Conservation (phyloP, 1,284 basidiomycete genomes). For the Thecaphora thlaspeos region DNA sequence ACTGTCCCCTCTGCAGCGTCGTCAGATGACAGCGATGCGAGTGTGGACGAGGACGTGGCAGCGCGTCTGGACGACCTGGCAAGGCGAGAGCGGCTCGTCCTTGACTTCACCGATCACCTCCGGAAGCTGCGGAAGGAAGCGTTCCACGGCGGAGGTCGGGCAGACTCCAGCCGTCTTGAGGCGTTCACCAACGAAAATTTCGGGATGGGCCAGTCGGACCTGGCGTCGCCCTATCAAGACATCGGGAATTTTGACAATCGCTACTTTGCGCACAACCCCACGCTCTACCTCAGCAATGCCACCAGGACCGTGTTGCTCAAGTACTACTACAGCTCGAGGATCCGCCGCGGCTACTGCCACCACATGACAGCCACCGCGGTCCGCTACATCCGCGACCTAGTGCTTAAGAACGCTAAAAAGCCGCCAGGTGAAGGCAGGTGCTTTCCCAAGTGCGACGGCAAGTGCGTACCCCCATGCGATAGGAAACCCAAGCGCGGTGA, state of each 20-base stretch:
- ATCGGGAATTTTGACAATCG: slow-evolving; percentile 85
- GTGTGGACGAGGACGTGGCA: slow-evolving; percentile 11
- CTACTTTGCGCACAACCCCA: slow-evolving; percentile 84
- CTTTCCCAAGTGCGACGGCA: too few species aligned
- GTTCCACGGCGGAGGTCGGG: too few species aligned
- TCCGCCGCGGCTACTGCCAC: slow-evolving; percentile 76
- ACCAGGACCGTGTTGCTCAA: slow-evolving; percentile 81
- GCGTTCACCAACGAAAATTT: too few species aligned
- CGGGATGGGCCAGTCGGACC: slow-evolving; percentile 11
- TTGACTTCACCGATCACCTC: slow-evolving; percentile 67
- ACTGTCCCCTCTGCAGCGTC: too few species aligned
- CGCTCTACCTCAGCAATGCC: slow-evolving; percentile 75
- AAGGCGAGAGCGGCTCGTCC: slow-evolving; percentile 61
- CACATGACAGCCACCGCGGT: slow-evolving; percentile 72
- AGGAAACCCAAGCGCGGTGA: too few species aligned
- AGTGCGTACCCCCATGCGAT: too few species aligned
- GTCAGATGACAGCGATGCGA: slow-evolving; percentile 5
- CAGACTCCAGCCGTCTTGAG: too few species aligned
- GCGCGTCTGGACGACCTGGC: slow-evolving; percentile 28
- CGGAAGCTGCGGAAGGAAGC: slow-evolving; percentile 11
- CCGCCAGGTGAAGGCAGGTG: too few species aligned
- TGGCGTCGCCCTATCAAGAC: slow-evolving; percentile 64
- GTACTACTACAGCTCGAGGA: slow-evolving; percentile 81
- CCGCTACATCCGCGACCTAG: slow-evolving; percentile 45
- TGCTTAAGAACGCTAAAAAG: too few species aligned